Base-by-base conservation (phyloP, 2,329 filamentous ascomycete genomes). In the Aspergillus versicolor region DNA sequence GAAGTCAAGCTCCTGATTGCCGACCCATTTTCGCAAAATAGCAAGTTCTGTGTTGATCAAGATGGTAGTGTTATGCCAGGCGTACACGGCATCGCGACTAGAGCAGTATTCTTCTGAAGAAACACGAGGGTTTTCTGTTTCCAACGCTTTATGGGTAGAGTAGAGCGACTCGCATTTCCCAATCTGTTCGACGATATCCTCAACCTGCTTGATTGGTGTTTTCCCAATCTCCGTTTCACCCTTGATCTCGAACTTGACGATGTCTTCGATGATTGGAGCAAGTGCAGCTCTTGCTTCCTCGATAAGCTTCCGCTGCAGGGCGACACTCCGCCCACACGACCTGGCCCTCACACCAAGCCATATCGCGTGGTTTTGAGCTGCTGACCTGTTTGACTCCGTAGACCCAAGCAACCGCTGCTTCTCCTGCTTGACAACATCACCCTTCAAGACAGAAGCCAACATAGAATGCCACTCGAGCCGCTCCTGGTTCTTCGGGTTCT, bases 391-490 rank as follows among this genome's bases (percentile, higher is more conserved):
- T 62, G 92, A 86, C 45, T 91, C 89, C 48, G 84, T 81, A 62
- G 90, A 88, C 45, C 91, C 92, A 64, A 95, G 94, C 68, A 99
- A 76, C 44, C 94, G 87, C 74, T 96, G 96, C 81, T 99, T 99
- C 77, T 99, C 94, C 74, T 99, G 94, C 67, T 91, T 91, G 57
- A 99, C 93, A 8, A 99, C 94, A 73, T 99, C 94, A 63, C 94
- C 94, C 1, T 92, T 97, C 64, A 99, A 79, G 4, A 99, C 94
- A 13, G 93, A 95, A 58, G 93, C 91, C 56, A 99, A 79, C 94
- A 99, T 99, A 3, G 91, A 91, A 75, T 99, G 92, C 94, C 94
- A 99, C 75, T 99, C 94, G 22, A 99, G 80, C 44, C 93, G 83
- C 74, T 97, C 94, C 60, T 92, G 84, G 69, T 92, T 97, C 61